A percentile compares a stretch with the other conserved stretches of the same genome.
These are phyloP conservation scores for Aspergillus intermedius DNA, from an alignment of 2,329 filamentous ascomycete species.

Conservation along the genomic window DNA sequence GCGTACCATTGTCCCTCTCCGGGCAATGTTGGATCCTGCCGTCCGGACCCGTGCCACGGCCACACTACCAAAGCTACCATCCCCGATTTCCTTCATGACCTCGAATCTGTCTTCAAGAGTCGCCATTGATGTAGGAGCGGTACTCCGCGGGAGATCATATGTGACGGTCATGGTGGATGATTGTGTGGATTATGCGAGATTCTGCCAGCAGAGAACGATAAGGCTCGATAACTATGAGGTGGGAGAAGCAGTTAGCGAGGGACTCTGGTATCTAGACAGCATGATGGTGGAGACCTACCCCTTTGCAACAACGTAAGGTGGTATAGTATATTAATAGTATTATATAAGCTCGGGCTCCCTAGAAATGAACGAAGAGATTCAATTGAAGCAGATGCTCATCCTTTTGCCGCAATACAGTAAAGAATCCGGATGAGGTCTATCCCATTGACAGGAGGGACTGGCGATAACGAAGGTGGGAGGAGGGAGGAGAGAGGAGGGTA, in stretches of 20 bases:
- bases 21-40: conserved; percentile 80
- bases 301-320: not conserved
- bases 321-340: conserved; percentile 1
- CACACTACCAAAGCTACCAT: conserved; percentile 97
- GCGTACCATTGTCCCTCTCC: conserved; percentile 84
- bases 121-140: conserved; percentile 40
- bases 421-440: conserved; percentile 14
- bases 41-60: conserved; percentile 84
- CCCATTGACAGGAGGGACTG: conserved; percentile 3
- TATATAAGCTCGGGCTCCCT: not conserved
- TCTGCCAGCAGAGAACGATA: conserved; percentile 37
- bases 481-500: conserved; percentile 12
- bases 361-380: conserved; percentile 7
- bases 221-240: conserved; percentile 13
- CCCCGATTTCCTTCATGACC: conserved; percentile 94
- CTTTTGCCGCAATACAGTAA: conserved; percentile 15
- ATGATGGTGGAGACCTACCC: not conserved
- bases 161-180: conserved; percentile 64
- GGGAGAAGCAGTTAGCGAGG: not conserved
- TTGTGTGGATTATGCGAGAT: conserved; percentile 13
- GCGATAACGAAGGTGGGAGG: conserved; percentile 7
- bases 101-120: conserved; percentile 89
- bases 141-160: conserved; percentile 65
- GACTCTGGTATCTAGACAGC: not conserved
- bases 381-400: conserved; percentile 25